Percentiles rank a stretch among this genome's conserved stretches.
Evolutionary conservation across 208 protist species (phyloP).

Genomic region (Trypanosoma brucei): DNA sequence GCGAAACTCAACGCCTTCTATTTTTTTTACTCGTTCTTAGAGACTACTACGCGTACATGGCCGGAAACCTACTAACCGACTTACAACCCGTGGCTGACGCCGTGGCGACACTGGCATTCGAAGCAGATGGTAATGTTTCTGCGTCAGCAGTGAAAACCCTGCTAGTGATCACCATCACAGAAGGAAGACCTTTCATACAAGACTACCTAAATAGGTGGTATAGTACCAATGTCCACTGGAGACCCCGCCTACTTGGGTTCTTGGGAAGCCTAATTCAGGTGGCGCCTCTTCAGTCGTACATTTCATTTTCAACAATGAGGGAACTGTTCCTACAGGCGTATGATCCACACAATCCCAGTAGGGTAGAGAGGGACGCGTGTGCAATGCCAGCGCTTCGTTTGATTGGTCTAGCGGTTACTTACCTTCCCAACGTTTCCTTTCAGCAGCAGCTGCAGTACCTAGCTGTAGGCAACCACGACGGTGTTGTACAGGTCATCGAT

Average conservation of each 20-base stretch:
- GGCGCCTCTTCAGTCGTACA: conserved; percentile 17
- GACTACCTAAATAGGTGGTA: conserved; percentile 20
- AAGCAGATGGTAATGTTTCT: neutral
- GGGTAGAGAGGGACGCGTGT: conserved; percentile 32
- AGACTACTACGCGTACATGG: conserved; percentile 18
- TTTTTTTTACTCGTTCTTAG: conserved; percentile 15
- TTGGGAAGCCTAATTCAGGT: conserved; percentile 20
- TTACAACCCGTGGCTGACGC: conserved; percentile 11
- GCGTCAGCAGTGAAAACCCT: conserved; percentile 16
- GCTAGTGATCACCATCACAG: conserved; percentile 13
- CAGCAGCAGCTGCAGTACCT: conserved; percentile 67
- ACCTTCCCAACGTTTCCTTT: conserved; percentile 71
- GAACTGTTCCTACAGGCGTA: conserved; percentile 29
- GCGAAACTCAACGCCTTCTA: conserved; percentile 1
- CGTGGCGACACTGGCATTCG: conserved; percentile 21
- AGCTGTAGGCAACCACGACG: conserved; percentile 54
- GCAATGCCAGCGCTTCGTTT: conserved; percentile 37
- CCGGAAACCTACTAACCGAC: conserved; percentile 8
- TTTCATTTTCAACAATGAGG: conserved; percentile 19
- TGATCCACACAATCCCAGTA: conserved; percentile 34
- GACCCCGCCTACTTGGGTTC: conserved; percentile 21
- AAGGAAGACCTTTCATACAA: conserved; percentile 17
- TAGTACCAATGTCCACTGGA: conserved; percentile 17
- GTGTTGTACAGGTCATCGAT: conserved; percentile 62
- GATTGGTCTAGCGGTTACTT: conserved; percentile 31